These are phyloP conservation scores for Blepharisma japonicum DNA, from an alignment of 73 alveolate genomes.

Conservation along the genomic window DNA sequence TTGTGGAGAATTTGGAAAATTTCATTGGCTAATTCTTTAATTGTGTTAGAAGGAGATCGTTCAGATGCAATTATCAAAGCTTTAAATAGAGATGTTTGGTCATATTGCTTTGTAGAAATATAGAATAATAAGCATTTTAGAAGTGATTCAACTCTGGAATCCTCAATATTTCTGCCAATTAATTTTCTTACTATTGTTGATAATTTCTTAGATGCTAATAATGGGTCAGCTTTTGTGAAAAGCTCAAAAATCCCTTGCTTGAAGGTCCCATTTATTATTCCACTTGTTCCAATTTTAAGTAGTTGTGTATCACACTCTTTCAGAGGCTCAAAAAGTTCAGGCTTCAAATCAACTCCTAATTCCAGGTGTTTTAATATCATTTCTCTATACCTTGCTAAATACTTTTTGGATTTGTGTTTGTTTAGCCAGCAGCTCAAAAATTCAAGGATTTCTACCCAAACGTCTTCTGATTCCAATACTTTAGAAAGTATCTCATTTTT, in stretches of 20 bases:
- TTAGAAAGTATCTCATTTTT: not conserved
- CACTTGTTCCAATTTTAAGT: not conserved
- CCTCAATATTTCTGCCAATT: constrained; percentile 13
- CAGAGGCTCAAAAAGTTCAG: not conserved
- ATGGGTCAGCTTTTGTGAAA: not conserved
- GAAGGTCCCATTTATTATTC: not conserved
- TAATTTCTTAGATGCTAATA: not conserved
- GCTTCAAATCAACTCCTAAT: not conserved
- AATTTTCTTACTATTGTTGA: constrained; percentile 1
- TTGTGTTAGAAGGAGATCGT: not conserved
- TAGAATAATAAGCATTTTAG: not conserved
- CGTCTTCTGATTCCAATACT: not conserved
- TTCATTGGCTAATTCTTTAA: not conserved
- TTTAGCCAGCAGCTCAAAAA: not conserved
- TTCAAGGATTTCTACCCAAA: not conserved
- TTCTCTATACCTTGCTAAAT: not conserved
- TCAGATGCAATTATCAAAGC: not conserved
- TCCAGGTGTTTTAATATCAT: not conserved
- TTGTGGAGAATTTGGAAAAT: not conserved
- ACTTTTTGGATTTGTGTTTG: not conserved
- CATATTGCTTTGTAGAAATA: not conserved
- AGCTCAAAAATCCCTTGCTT: not conserved
- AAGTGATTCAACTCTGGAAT: not conserved
- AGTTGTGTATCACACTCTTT: not conserved
- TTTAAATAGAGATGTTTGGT: not conserved